Conservation (phyloP, 768 basidiomycete species). For the Kwoniella botswanensis region DNA sequence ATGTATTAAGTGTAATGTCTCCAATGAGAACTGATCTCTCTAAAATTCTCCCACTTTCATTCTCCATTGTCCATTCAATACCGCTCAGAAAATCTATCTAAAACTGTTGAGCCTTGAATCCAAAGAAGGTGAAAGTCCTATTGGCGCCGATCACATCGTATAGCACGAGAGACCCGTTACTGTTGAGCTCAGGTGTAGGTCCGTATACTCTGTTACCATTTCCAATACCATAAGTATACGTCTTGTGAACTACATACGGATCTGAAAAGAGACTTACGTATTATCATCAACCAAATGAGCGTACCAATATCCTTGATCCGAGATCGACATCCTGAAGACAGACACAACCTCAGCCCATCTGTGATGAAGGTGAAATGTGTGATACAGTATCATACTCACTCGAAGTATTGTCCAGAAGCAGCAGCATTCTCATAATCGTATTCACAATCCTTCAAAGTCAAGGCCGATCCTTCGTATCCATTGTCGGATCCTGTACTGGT, state of each 20-base stretch:
- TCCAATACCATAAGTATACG: too few relatives aligned
- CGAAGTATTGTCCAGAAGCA: slow-evolving; percentile 26
- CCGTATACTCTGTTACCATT: too few relatives aligned
- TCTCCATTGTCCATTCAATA: too few relatives aligned
- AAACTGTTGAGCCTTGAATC: slow-evolving; percentile 28
- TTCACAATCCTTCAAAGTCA: slow-evolving; percentile 23
- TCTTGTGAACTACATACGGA: too few relatives aligned
- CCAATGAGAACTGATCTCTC: slow-evolving; percentile 1
- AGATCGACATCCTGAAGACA: slow-evolving; percentile 1
- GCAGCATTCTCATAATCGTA: slow-evolving; percentile 30
- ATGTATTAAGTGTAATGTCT: background rate
- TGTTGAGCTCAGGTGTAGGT: slow-evolving; percentile 16
- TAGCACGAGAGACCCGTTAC: slow-evolving; percentile 12
- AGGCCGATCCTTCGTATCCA: slow-evolving; percentile 5
- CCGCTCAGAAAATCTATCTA: background rate
- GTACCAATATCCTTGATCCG: slow-evolving; percentile 10
- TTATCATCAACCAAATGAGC: slow-evolving; percentile 13
- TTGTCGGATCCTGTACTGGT: background rate
- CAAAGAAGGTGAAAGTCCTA: slow-evolving; percentile 29
- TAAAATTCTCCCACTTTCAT: too few relatives aligned
- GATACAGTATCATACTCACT: too few relatives aligned
- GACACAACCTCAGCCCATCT: too few relatives aligned
- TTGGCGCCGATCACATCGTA: slow-evolving; percentile 24
- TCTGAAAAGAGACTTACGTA: background rate
- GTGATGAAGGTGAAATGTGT: too few relatives aligned